Conservation (phyloP, 1,284 basidiomycete genomes). For the Lentinula novae-zelandiae region DNA sequence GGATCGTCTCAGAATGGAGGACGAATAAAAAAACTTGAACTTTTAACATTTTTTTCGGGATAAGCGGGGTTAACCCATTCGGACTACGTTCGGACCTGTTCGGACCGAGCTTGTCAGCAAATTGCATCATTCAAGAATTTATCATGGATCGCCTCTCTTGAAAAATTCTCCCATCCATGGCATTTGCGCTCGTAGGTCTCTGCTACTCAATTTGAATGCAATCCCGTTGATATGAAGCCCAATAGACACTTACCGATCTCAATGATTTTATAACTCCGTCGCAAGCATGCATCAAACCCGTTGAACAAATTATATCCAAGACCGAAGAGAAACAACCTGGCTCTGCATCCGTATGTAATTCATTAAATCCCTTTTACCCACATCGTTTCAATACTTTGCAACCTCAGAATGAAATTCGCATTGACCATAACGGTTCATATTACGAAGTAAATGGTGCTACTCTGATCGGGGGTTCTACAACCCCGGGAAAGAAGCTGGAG, state of each 20-base stretch:
- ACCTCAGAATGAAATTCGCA: constrained; percentile 81
- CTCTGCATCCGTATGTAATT: constrained; percentile 52
- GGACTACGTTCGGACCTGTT: neutral
- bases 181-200: constrained; percentile 77
- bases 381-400: neutral
- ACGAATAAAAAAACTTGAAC: no score
- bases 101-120: neutral
- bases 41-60: no score
- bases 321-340: constrained; percentile 43
- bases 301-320: constrained; percentile 56
- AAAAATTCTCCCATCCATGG: constrained; percentile 45
- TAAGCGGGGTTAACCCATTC: no score
- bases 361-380: neutral
- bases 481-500: constrained; percentile 60
- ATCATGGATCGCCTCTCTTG: neutral
- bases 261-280: constrained; percentile 98
- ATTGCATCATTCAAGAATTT: neutral
- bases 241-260: constrained; percentile 85
- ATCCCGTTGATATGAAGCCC: neutral
- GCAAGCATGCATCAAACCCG: constrained; percentile 97
- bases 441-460: constrained; percentile 59
- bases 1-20: no score
- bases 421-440: constrained; percentile 78
- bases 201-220: neutral
- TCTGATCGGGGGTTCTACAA: constrained; percentile 20